Evolutionary conservation across 163 green algal genomes (phyloP), one percentile per base, ranked within the genome.

Genomic region (Coccomyxa subellipsoidea): DNA sequence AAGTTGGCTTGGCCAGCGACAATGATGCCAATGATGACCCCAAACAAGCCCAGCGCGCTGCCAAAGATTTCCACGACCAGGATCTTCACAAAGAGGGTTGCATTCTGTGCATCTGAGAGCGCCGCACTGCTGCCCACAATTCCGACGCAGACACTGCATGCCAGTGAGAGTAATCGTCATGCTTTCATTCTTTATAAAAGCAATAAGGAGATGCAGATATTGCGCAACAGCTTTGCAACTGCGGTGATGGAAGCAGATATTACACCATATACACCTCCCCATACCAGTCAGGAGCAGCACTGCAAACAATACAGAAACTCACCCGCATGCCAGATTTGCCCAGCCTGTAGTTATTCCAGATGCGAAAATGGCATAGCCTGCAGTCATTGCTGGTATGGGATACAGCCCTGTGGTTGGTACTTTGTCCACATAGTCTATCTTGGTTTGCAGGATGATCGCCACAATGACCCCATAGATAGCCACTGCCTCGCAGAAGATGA

Each of bases 391-490:
- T 8, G 83, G 80, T 21, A 90, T 84, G 3, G 85, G 81, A 69
- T 78, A 94, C 23, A 88, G 71, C 2, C 87, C 89, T 37, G 85
- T 88, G 27, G 90, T 83, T 2, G 85, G 38, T 1, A 83, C 35
- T 0, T 87, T 85, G 35, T 88, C 70, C 0, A 94, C 90, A 6
- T 85, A 87, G 69, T 98, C 92, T 29, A 98, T 89, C 88, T 98
- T 99, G 75, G 96, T 99, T 80, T 97, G 93, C 71, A 99, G 85
- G 83, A 99, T 99, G 87, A 99, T 99, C 38, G 96, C 95, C 29
- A 99, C 96, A 82, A 99, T 99, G 66, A 99, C 96, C 0, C 97
- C 97, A 83, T 99, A 99, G 87, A 99, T 99, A 73, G 97, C 97
- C 39, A 98, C 95, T 0, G 97, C 97, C 84, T 99, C 97, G 84